Base-by-base conservation (phyloP, 805 yeast species). In the Starmera pachycereana region DNA sequence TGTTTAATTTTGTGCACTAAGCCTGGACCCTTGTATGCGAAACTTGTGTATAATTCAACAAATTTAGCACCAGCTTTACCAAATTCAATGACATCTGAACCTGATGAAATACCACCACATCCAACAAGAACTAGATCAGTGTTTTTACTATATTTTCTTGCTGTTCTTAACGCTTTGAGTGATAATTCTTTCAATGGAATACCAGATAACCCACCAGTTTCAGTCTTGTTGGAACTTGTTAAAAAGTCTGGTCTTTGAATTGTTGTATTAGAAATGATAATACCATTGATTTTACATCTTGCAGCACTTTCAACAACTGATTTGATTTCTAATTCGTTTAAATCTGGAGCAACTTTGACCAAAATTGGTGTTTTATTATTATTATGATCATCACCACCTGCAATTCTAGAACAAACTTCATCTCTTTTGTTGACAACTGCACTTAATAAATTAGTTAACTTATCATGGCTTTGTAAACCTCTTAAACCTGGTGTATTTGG, bases 401-500 rank as follows among this genome's bases (percentile, higher is more conserved):
- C 27, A 22, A 22, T 22, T 29, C 54, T 54, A 37, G 68, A 68
- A 34, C 68, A 58, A 34, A 66, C 49, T 40, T 69, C 71, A 51
- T 84, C 70, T 56, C 97, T 75, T 56, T 83, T 88, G 1, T 62
- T 58, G 11, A 88, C 78, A 29, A 90, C 88, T 11, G 77, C 64
- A 9, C 72, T 63, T 50, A 90, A 69, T 51, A 90, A 65, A 30
- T 69, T 69, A 8, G 86, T 75, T 44, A 90, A 71, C 57, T 82
- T 84, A 41, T 68, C 69, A 50, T 85, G 95, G 41, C 66, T 74
- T 65, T 90, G 97, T 49, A 90, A 71, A 50, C 78, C 85, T 54
- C 97, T 75, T 49, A 90, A 71, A 2, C 97, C 97, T 5, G 97
- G 97, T 1, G 97, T 90, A 57, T 90, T 90, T 39, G 97, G 97